Percentiles rank a stretch among this genome's conserved stretches.
Conservation (phyloP, 495 filamentous ascomycete genomes). For the Aspergillus hancockii region DNA sequence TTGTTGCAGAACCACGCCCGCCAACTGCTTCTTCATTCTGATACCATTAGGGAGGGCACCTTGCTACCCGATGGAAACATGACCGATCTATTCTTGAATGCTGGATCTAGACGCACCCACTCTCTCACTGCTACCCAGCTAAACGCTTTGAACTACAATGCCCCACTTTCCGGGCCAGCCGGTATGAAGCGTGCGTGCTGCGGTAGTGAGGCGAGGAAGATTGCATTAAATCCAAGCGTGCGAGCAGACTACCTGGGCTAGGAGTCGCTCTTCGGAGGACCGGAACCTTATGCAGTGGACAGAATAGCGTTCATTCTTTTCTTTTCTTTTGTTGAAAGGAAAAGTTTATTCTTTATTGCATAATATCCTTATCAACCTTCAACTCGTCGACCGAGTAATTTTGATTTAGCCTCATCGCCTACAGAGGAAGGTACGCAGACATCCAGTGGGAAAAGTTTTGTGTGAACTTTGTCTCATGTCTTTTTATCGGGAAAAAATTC, state of each 20-base stretch:
- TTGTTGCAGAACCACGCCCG: conserved; percentile 75
- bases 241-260: conserved; percentile 40
- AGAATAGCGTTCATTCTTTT: conserved; percentile 9
- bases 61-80: conserved; percentile 43
- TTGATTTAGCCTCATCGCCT: conserved; percentile 20
- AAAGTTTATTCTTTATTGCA: conserved; percentile 24
- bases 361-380: conserved; percentile 19
- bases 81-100: conserved; percentile 41
- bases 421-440: conserved; percentile 21
- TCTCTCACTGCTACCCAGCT: conserved; percentile 17
- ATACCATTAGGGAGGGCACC: conserved; percentile 30
- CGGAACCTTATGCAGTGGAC: conserved; percentile 14
- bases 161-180: conserved; percentile 38
- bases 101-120: conserved; percentile 16
- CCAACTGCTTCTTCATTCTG: conserved; percentile 47
- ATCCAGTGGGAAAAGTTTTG: conserved; percentile 23
- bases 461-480: conserved; percentile 19
- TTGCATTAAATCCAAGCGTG: conserved; percentile 39
- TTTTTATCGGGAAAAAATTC: conserved; percentile 18
- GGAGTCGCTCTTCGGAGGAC: conserved; percentile 14
- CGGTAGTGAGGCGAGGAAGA: conserved; percentile 44
- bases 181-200: conserved; percentile 53
- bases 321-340: conserved; percentile 20
- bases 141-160: conserved; percentile 23
- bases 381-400: conserved; percentile 25